phyloP scores from a whole-genome alignment of 225 moss, liverwort and hornwort genomes.

The Sphagnum tenellum region DNA sequence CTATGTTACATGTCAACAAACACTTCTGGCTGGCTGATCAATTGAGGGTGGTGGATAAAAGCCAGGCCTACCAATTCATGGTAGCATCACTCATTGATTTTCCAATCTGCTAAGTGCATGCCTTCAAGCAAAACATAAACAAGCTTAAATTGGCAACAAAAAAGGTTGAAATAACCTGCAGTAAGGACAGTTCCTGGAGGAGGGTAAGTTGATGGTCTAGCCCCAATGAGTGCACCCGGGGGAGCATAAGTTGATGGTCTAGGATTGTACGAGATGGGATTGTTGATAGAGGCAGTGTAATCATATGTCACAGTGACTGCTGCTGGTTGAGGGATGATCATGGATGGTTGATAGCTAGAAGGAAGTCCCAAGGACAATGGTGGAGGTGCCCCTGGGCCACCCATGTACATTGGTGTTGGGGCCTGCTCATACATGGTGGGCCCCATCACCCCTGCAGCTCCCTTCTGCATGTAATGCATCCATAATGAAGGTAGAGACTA shows the following conservation, averaged over 20 bases:
- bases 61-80: too few species aligned
- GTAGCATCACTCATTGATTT: too few species aligned
- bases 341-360: constrained; percentile 82
- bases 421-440: constrained; percentile 86
- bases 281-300: constrained; percentile 89
- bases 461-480: constrained; percentile 35
- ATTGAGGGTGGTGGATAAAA: too few species aligned
- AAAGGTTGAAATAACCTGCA: background rate
- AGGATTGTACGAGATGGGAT: constrained; percentile 78
- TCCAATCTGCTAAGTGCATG: too few species aligned
- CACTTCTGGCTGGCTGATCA: too few species aligned
- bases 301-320: constrained; percentile 90
- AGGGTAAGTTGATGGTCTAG: constrained; percentile 14
- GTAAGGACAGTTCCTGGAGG: background rate
- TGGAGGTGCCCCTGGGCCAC: constrained; percentile 95
- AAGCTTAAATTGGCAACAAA: background rate
- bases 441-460: constrained; percentile 71
- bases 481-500: too few species aligned
- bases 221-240: constrained; percentile 90
- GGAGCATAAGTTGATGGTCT: constrained; percentile 83
- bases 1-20: background rate
- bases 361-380: constrained; percentile 86
- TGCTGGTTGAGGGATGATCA: constrained; percentile 84
- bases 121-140: background rate
- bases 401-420: constrained; percentile 98